Evolutionary conservation across 306 rosid genomes (phyloP), one percentile per base, ranked within the genome.

Genomic region (Sindora glabra): DNA sequence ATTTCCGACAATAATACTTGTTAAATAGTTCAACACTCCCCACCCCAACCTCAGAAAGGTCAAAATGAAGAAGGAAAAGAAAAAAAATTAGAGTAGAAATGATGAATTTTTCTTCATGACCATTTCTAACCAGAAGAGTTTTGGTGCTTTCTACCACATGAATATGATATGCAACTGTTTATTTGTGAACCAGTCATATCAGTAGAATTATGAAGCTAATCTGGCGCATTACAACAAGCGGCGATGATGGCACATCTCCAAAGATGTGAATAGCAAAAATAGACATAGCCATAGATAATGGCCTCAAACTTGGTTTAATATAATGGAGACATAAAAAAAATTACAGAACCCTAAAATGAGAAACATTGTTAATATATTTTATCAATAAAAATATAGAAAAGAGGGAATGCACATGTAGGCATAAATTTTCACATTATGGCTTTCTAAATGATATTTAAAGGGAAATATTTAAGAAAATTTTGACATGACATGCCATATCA

Each of bases 231-330:
- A 95, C 97, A 69, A 87, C 87, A 53, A 90, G 89, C 37, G 96
- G 97, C 5, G 96, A 73, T 40, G 97, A 87, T 22, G 96, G 97
- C 15, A 90, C 95, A 65, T 90, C 96, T 45, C 96, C 96, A 5
- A 87, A 78, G 65, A 90, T n/a, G 74, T 90, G 97, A 67, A 85
- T 87, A 23, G 91, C 68, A 42, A 90, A 89, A 1, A 85, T 83
- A 41, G 85, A 81, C 32, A 81, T 75, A 39, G 97, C 97, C 95
- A 90, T 90, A 2, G 97, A 73, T 37, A 90, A 57, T 4, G 96
- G 97, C 76, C 97, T 81, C 79, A 90, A 50, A 70, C 79, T 90
- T 44, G 96, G 96, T 51, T 72, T 66, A 41, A 90, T 96, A 49
- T 82, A 81, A 61, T 76, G 91, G 40, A 90, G 91, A 41, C 61